phyloP scores from a whole-genome alignment of 73 alveolate species.

The Paraurostyla sp. region DNA sequence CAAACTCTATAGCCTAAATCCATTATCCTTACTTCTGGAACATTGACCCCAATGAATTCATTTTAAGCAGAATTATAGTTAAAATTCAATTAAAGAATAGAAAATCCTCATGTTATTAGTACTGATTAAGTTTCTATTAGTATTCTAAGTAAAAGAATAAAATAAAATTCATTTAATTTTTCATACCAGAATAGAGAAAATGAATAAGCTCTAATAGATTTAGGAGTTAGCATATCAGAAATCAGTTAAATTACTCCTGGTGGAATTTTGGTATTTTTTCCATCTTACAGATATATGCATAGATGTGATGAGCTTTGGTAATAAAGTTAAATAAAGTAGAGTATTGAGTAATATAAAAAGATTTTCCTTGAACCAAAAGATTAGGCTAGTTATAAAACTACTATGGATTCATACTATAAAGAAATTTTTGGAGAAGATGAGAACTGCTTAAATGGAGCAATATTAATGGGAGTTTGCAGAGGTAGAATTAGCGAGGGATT shows the following conservation, averaged over 20 bases:
- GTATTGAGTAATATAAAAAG: conserved; percentile 79
- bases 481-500: conserved; percentile 91
- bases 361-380: conserved; percentile 90
- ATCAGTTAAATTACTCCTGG: conserved; percentile 86
- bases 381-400: conserved; percentile 45
- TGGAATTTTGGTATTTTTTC: conserved; percentile 94
- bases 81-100: conserved; percentile 83
- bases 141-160: conserved; percentile 72
- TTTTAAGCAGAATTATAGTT: conserved; percentile 89
- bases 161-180: conserved; percentile 78
- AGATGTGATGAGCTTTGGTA: conserved; percentile 86
- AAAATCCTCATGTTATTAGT: conserved; percentile 93
- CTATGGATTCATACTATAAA: conserved; percentile 17
- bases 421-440: not conserved
- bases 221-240: conserved; percentile 82
- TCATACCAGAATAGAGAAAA: conserved; percentile 84
- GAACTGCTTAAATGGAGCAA: conserved; percentile 82
- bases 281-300: conserved; percentile 90
- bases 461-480: conserved; percentile 91
- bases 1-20: conserved; percentile 48
- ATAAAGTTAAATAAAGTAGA: conserved; percentile 69
- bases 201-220: conserved; percentile 76
- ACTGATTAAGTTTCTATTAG: conserved; percentile 82
- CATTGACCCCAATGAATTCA: conserved; percentile 94
- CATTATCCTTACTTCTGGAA: conserved; percentile 95